Evolutionary conservation across 1,139 yeast genomes (phyloP), one percentile per base, ranked within the genome.

Genomic region (Blastobotrys capitulatus): DNA sequence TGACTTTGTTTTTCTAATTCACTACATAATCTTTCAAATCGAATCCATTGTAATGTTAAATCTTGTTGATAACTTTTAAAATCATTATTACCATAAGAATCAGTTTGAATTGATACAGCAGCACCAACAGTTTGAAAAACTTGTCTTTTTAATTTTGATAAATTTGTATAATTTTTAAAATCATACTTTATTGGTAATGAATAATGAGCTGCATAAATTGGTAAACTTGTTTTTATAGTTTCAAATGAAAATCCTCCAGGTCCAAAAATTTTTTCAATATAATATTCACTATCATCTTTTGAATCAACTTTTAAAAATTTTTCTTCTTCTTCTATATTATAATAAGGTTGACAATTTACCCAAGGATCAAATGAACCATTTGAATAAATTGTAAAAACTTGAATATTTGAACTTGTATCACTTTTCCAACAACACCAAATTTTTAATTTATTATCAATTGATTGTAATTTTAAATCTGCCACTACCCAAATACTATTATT

Each of bases 11-110:
- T 80, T 52, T 75, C 76, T 50, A 85, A 73, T 59, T 87, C 95
- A 51, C 77, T 80, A 61, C 90, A 83, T 34, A 84, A 67, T 2
- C 83, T 72, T 51, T 78, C 79, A 49, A 85, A 75, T 54, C 80
- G 77, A 44, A 73, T 68, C 88, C 90, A 83, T 53, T 76, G 76
- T 37, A 62, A 65, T 35, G 64, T 63, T 20, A 73, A 49, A 19
- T 65, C 64, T 1, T 59, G 49, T 27, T 61, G 61, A 51, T 66
- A 65, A 12, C 61, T 60, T n/a, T 50, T 39, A 42, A 49, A 58
- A 38, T 59, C 60, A 8, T 47, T 43, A 12, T 45, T 25, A 6
- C 52, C 52, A 31, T 42, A 41, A 4, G 39, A 43, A 16, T 44
- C 48, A 4, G 52, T 32, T 13, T 48, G 51, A 20, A 51, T 52